Evolutionary conservation across 176 grass and related monocot genomes (phyloP).

Genomic region (Bonia amplexicaulis): DNA sequence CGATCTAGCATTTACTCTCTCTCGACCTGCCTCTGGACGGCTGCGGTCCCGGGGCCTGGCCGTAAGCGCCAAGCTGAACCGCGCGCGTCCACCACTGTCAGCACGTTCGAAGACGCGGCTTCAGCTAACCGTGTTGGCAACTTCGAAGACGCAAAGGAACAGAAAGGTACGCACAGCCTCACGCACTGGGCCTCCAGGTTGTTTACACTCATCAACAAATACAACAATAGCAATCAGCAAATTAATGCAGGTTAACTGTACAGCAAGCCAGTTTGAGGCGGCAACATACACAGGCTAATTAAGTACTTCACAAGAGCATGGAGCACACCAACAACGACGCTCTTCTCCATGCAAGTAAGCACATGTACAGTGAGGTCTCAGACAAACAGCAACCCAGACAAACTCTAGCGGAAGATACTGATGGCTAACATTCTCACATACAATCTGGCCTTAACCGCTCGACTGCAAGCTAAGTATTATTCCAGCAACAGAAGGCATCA

Average conservation of each 20-base stretch:
- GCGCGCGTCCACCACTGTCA: not conserved
- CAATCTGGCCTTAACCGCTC: constrained; percentile 25
- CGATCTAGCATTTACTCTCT: not conserved
- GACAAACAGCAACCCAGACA: constrained; percentile 43
- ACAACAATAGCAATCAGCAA: not conserved
- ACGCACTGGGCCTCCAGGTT: not conserved
- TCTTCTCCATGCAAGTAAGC: constrained; percentile 50
- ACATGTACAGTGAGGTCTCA: constrained; percentile 62
- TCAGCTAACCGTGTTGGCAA: not conserved
- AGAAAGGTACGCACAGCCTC: not conserved
- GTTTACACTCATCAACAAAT: not conserved
- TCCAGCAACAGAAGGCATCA: constrained; percentile 40
- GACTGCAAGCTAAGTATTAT: constrained; percentile 44
- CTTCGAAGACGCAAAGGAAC: not conserved
- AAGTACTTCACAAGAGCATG: constrained; percentile 23
- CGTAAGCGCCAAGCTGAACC: not conserved
- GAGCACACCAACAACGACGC: constrained; percentile 29
- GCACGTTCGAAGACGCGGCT: not conserved
- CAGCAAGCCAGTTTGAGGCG: constrained; percentile 20
- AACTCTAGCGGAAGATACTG: constrained; percentile 22
- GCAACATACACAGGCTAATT: constrained; percentile 8
- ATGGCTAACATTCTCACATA: constrained; percentile 32
- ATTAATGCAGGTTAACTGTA: constrained; percentile 33
- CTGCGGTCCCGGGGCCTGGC: too few relatives aligned
- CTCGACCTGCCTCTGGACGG: not conserved